phyloP scores from a whole-genome alignment of 83 land plant species.

The Thuja plicata region DNA sequence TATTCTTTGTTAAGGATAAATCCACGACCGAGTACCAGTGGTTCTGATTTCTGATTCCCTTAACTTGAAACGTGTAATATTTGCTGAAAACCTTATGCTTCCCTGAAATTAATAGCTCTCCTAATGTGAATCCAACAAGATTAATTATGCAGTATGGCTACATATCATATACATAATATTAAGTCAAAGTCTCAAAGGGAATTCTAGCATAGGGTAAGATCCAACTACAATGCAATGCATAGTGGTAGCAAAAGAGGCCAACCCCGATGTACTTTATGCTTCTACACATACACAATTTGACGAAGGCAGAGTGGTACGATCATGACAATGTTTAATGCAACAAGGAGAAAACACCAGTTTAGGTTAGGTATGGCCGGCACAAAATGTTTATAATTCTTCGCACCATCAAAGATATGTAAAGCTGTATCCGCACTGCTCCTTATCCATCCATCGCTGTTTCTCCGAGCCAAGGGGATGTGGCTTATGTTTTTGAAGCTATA shows the following conservation, averaged over 20 bases:
- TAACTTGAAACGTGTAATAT: background rate
- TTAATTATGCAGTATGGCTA: background rate
- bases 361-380: background rate
- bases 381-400: too few relatives aligned
- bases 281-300: background rate
- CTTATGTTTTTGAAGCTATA: too few relatives aligned
- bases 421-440: background rate
- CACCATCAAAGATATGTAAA: background rate
- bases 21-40: background rate
- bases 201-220: background rate
- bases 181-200: background rate
- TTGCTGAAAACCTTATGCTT: background rate
- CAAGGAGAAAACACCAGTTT: background rate
- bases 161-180: background rate
- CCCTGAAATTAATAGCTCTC: background rate
- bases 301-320: background rate
- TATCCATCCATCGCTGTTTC: too few relatives aligned
- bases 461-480: too few relatives aligned
- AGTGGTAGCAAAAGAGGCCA: background rate
- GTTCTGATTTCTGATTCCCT: background rate
- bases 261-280: background rate
- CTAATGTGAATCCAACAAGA: background rate
- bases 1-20: background rate
- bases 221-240: background rate
- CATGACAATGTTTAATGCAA: too few relatives aligned